These are phyloP conservation scores for Leccinum barrowsii DNA, from an alignment of 768 basidiomycete genomes.

Conservation along the genomic window DNA sequence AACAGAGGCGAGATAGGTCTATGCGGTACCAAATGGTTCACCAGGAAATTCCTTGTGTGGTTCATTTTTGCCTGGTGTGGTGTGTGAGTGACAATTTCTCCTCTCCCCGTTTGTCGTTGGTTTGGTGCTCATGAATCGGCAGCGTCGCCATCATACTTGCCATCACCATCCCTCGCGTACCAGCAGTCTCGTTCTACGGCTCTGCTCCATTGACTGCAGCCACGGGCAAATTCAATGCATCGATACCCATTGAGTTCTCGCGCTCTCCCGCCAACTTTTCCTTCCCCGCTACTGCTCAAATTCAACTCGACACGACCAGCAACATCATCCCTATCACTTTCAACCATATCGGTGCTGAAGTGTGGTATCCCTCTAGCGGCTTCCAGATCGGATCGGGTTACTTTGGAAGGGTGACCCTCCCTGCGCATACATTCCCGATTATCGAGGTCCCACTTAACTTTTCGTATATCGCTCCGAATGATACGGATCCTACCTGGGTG, in stretches of 20 bases:
- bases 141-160: constrained; percentile 70
- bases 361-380: constrained; percentile 68
- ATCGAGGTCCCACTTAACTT: constrained; percentile 79
- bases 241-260: constrained; percentile 62
- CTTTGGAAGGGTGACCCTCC: constrained; percentile 53
- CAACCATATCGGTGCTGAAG: constrained; percentile 57
- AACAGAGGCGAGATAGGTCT: constrained; percentile 75
- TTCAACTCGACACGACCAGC: constrained; percentile 70
- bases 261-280: constrained; percentile 85
- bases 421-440: constrained; percentile 62
- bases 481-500: constrained; percentile 78
- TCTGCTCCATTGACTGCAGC: constrained; percentile 56
- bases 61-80: constrained; percentile 58
- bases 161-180: constrained; percentile 82
- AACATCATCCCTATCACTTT: constrained; percentile 81
- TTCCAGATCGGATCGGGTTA: constrained; percentile 67
- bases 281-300: constrained; percentile 72
- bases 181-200: constrained; percentile 60
- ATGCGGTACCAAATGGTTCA: constrained; percentile 73
- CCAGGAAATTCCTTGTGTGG: constrained; percentile 68
- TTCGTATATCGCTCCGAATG: constrained; percentile 75
- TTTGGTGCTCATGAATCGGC: constrained; percentile 3
- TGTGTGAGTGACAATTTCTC: constrained; percentile 37
- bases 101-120: not conserved
- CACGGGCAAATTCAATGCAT: constrained; percentile 52